A percentile compares a stretch with the other conserved stretches of the same genome.
These are phyloP conservation scores for Xanthoconium separans DNA, from an alignment of 1,284 basidiomycete species.

Conservation along the genomic window DNA sequence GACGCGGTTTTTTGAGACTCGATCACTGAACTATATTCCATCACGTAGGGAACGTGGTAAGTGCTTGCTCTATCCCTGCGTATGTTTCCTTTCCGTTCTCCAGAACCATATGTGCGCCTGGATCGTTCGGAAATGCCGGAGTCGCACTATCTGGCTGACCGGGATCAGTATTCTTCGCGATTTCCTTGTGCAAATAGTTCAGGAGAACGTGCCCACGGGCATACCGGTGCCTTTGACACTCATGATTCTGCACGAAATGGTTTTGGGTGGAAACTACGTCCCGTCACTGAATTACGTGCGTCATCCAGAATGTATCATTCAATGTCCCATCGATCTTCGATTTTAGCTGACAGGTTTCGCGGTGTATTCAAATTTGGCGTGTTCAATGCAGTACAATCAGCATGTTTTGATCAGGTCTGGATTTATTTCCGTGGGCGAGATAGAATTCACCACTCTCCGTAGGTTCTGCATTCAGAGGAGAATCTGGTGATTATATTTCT, in stretches of 20 bases:
- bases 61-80: background rate
- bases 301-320: constrained; percentile 3
- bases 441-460: constrained; percentile 3
- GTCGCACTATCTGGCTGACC: background rate
- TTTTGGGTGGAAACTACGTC: constrained; percentile 51
- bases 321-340: background rate
- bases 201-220: background rate
- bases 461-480: constrained; percentile 69
- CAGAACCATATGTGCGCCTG: constrained; percentile 8
- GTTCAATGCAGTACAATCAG: constrained; percentile 90
- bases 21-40: background rate
- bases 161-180: background rate
- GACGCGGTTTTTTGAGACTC: background rate
- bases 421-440: background rate
- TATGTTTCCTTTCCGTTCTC: background rate
- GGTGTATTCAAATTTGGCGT: constrained; percentile 82
- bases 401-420: constrained; percentile 73
- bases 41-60: constrained; percentile 7
- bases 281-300: constrained; percentile 72
- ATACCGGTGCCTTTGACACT: background rate
- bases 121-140: background rate
- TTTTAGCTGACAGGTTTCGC: constrained; percentile 76
- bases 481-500: constrained; percentile 60
- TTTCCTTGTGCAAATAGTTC: background rate
- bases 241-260: constrained; percentile 37